Conservation (phyloP, 73 alveolate species). For the Tetrahymena borealis region DNA sequence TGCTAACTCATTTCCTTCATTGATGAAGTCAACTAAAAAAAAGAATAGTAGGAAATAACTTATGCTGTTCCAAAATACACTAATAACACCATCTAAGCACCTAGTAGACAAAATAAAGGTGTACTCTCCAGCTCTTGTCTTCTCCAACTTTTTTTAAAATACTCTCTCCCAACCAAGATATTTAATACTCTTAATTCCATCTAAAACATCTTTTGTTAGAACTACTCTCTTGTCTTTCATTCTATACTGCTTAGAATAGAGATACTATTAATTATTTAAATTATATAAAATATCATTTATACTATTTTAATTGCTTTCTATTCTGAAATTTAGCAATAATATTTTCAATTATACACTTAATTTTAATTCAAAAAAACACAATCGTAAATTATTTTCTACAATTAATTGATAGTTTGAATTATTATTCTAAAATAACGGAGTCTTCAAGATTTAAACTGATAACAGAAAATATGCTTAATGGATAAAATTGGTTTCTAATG, state of each 20-base stretch:
- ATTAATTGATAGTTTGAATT: too few relatives aligned
- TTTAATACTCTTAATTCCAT: constrained; percentile 19
- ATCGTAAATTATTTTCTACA: too few relatives aligned
- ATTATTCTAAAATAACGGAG: too few relatives aligned
- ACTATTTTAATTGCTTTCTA: too few relatives aligned
- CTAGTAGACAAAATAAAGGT: neutral
- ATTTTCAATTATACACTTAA: too few relatives aligned
- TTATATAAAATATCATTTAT: too few relatives aligned
- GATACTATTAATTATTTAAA: too few relatives aligned
- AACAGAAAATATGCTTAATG: too few relatives aligned
- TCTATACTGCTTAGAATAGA: too few relatives aligned
- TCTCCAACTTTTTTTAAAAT: constrained; percentile 4
- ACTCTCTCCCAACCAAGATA: constrained; percentile 15
- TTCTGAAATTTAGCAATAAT: too few relatives aligned
- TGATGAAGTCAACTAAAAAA: neutral
- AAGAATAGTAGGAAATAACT: constrained; percentile 8
- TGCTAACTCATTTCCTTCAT: constrained; percentile 1
- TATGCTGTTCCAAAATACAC: constrained; percentile 10
- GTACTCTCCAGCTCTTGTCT: constrained; percentile 1
- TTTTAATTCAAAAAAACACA: too few relatives aligned
- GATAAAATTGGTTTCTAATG: neutral
- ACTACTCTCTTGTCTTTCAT: constrained; percentile 24
- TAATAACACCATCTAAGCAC: neutral
- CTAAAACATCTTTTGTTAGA: constrained; percentile 18
- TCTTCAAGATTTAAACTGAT: too few relatives aligned